These are phyloP conservation scores for Boletus reticulatus DNA, from an alignment of 768 basidiomycete species.

Conservation along the genomic window DNA sequence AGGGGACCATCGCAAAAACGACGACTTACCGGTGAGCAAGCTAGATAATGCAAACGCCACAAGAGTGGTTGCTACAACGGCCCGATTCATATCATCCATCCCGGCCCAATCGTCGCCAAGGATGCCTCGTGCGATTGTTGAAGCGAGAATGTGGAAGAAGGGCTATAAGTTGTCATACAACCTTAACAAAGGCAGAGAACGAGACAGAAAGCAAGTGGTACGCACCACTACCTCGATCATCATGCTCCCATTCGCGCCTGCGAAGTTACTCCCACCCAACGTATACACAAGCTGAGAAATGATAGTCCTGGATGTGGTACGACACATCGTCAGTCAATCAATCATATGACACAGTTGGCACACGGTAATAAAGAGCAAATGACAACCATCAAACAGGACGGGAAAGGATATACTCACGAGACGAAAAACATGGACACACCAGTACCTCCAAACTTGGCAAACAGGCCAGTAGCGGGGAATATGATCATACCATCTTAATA, in stretches of 20 bases:
- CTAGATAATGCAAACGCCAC: conserved; percentile 86
- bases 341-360: too few species aligned
- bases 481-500: conserved; percentile 91
- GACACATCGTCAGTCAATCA: not conserved
- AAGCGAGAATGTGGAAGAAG: conserved; percentile 92
- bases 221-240: conserved; percentile 97
- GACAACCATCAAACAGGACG: not conserved
- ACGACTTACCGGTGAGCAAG: conserved; percentile 70
- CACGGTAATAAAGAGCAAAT: conserved; percentile 3
- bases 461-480: conserved; percentile 82
- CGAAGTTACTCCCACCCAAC: conserved; percentile 84
- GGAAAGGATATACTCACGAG: conserved; percentile 44
- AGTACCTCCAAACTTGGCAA: conserved; percentile 76
- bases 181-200: not conserved
- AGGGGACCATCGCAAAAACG: not conserved
- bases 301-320: conserved; percentile 53
- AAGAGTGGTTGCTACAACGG: conserved; percentile 89
- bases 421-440: conserved; percentile 97
- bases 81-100: conserved; percentile 58
- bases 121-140: conserved; percentile 66
- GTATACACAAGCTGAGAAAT: conserved; percentile 84
- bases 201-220: conserved; percentile 14
- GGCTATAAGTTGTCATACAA: conserved; percentile 47
- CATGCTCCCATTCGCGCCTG: conserved; percentile 91
- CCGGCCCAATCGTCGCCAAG: conserved; percentile 23